phyloP scores from a whole-genome alignment of 2,329 filamentous ascomycete genomes.

The Phoma herbarum region DNA sequence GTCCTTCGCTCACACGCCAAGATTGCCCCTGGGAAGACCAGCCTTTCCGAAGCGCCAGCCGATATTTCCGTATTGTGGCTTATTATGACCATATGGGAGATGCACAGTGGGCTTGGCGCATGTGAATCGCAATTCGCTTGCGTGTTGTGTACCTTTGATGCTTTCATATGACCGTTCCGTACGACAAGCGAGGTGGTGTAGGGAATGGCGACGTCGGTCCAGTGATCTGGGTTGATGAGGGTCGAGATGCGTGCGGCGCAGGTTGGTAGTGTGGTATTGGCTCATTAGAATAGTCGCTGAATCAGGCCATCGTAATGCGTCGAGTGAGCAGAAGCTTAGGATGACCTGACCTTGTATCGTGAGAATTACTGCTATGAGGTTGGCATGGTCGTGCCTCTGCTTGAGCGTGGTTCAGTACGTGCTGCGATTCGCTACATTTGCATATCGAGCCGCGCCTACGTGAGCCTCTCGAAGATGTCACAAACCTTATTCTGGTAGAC shows the following conservation, averaged over 20 bases:
- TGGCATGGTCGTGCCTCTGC: neutral
- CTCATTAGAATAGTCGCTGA: constrained; percentile 5
- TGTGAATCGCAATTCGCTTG: neutral
- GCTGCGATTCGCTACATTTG: neutral
- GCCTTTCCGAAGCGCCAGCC: constrained; percentile 2
- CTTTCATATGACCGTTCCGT: neutral
- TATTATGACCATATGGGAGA: neutral
- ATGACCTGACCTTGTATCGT: constrained; percentile 8
- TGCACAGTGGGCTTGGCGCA: neutral
- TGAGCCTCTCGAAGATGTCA: neutral
- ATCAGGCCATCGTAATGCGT: constrained; percentile 4
- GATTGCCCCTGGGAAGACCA: constrained; percentile 5
- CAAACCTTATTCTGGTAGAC: constrained; percentile 10
- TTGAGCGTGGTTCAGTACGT: neutral
- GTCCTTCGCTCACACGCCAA: constrained; percentile 10
- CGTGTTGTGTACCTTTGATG: neutral
- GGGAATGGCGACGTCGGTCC: constrained; percentile 4
- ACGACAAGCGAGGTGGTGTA: constrained; percentile 1
- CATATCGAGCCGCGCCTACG: neutral
- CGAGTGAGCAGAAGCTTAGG: constrained; percentile 4
- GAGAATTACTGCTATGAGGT: constrained; percentile 10
- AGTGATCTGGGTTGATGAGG: neutral
- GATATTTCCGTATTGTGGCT: constrained; percentile 10
- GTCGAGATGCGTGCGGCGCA: neutral
- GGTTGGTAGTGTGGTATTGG: neutral